Evolutionary conservation across 2,329 filamentous ascomycete species (phyloP), one percentile per base, ranked within the genome.

Genomic region (Ceratocystis alfenasii): DNA sequence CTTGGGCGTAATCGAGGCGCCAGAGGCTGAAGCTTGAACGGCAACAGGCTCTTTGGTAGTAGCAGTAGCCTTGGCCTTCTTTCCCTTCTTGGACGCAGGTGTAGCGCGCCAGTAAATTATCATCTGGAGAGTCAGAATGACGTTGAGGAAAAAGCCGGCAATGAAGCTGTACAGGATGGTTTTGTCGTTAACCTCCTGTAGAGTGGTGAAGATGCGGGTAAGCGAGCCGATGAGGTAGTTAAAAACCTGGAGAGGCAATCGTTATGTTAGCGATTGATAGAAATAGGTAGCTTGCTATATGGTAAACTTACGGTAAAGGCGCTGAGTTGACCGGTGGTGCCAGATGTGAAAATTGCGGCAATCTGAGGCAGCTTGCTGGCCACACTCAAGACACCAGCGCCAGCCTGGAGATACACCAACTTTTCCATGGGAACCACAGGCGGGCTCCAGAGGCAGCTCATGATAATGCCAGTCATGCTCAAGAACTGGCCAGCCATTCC

Each of bases 141-240:
- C 80, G 76, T 99, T 99, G 71, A 99, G 83, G n/a, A 80, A 78
- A 74, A 96, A 96, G 33, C 91, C 94, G 6, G 91, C 90, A 65
- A 97, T 78, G 80, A 95, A 97, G 63, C 92, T 89, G 77, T 95
- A 97, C 30, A 99, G 83, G 72, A 99, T 97, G 67, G 97, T 81
- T 77, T 92, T 92, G 76, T 99, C 94, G 75, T 95, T 89, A 68
- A 99, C 94, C 79, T 99, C 94, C 74, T 97, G 92, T 67, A 99
- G 80, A 7, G 95, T 99, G 41, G 94, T 99, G 77, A 96, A 99
- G 78, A 99, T 95, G 74, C 94, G 89, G 30, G 90, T 89, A 67
- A 97, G 84, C 55, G 91, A 96, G 48, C 95, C 94, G 71, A 87
- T 81, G 72, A 99, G 89, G 77, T 96, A 99, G 81, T 96, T 97